Evolutionary conservation across 176 grass and related monocot species (phyloP).

Genomic region (Bonia amplexicaulis): DNA sequence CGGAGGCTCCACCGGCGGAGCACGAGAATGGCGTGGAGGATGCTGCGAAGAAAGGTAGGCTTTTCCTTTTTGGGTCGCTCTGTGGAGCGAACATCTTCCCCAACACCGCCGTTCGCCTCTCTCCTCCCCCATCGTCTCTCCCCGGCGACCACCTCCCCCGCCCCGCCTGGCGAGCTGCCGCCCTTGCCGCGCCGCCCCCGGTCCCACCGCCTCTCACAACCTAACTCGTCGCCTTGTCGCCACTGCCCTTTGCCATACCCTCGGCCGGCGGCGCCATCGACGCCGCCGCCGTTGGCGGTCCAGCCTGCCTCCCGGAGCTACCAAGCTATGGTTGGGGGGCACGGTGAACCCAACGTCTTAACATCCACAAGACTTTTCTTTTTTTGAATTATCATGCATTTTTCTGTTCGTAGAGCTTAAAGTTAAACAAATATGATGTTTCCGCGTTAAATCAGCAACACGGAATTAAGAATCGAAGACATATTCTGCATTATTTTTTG

Average conservation of each 20-base stretch:
- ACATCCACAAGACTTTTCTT: neutral
- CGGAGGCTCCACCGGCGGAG: neutral
- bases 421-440: neutral
- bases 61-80: neutral
- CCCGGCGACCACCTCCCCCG: neutral
- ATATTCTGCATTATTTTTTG: neutral
- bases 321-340: neutral
- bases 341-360: neutral
- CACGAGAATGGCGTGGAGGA: constrained; percentile 48
- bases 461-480: neutral
- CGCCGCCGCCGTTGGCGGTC: too few species aligned
- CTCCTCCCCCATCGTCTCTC: neutral
- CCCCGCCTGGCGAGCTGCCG: neutral
- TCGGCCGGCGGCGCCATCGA: neutral
- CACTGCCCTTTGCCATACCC: neutral
- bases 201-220: neutral
- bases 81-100: neutral
- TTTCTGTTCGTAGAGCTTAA: neutral
- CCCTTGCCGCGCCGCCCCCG: neutral
- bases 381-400: neutral
- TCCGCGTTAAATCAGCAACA: neutral
- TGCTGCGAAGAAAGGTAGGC: constrained; percentile 48
- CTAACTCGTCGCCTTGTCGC: neutral
- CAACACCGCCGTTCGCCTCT: neutral
- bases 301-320: neutral